These are phyloP conservation scores for Leccinum obscurum DNA, from an alignment of 768 basidiomycete genomes.

Conservation along the genomic window DNA sequence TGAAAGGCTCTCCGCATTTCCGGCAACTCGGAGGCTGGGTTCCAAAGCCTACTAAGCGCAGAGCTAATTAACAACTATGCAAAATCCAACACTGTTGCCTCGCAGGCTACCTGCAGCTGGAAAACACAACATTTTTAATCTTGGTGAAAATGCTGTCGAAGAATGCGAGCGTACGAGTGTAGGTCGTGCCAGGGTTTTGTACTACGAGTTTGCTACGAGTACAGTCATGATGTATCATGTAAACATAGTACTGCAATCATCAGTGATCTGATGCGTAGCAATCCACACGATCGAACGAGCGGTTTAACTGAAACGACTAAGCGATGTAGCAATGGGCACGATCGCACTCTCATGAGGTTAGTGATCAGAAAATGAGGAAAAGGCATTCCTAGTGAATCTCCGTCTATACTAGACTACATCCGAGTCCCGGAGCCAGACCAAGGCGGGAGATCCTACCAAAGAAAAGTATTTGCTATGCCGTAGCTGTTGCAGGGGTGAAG, in stretches of 20 bases:
- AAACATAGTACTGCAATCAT: too few relatives aligned
- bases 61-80: background rate
- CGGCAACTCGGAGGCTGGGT: background rate
- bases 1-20: slow-evolving; percentile 23
- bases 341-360: background rate
- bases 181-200: background rate
- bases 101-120: background rate
- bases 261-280: background rate
- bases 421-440: background rate
- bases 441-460: background rate
- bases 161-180: background rate
- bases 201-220: background rate
- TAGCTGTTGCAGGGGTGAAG: background rate
- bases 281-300: background rate
- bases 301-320: background rate
- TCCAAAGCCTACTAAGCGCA: background rate
- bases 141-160: background rate
- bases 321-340: background rate
- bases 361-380: slow-evolving; percentile 2
- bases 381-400: slow-evolving; percentile 20
- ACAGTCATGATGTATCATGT: background rate
- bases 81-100: background rate
- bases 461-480: background rate
- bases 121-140: background rate
- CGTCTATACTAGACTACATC: slow-evolving; percentile 12